Conservation (phyloP, 2,329 filamentous ascomycete species). For the Colletotrichum sojae region DNA sequence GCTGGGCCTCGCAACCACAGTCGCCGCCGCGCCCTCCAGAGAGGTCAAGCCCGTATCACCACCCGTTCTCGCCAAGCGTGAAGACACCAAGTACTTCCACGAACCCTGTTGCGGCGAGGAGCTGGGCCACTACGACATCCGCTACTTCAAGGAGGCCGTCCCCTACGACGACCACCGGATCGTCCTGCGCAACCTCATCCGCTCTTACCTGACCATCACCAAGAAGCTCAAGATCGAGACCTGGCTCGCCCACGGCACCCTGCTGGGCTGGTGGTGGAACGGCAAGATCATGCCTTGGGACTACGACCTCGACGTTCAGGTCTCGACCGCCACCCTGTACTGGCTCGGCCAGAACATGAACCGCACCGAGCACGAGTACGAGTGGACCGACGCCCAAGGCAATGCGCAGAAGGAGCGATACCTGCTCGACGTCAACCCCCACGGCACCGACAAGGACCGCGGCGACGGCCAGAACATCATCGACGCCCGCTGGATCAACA, state of each 20-base stretch:
- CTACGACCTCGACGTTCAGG: constrained; percentile 87
- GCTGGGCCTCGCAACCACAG: constrained; percentile 25
- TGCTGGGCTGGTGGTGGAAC: constrained; percentile 94
- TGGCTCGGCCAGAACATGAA: constrained; percentile 78
- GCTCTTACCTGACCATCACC: constrained; percentile 80
- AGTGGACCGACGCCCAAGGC: constrained; percentile 59
- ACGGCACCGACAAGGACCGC: constrained; percentile 71
- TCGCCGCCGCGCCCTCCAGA: constrained; percentile 28
- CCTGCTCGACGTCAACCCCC: constrained; percentile 83
- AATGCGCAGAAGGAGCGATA: constrained; percentile 65
- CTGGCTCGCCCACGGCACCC: constrained; percentile 88
- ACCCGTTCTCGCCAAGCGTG: constrained; percentile 27
- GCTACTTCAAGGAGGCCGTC: constrained; percentile 77
- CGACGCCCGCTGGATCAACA: constrained; percentile 87
- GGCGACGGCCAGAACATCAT: constrained; percentile 84
- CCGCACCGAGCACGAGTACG: constrained; percentile 74
- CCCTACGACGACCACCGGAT: constrained; percentile 76
- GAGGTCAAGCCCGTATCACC: constrained; percentile 2
- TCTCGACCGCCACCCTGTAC: constrained; percentile 75
- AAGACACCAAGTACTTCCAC: constrained; percentile 71
- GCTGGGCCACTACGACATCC: constrained; percentile 80
- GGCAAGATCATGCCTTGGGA: constrained; percentile 85
- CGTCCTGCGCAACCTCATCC: constrained; percentile 78
- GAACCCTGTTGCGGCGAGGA: constrained; percentile 73
- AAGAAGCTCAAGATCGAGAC: constrained; percentile 78